These are phyloP conservation scores for Fusarium redolens DNA, from an alignment of 2,329 filamentous ascomycete genomes.

Conservation along the genomic window DNA sequence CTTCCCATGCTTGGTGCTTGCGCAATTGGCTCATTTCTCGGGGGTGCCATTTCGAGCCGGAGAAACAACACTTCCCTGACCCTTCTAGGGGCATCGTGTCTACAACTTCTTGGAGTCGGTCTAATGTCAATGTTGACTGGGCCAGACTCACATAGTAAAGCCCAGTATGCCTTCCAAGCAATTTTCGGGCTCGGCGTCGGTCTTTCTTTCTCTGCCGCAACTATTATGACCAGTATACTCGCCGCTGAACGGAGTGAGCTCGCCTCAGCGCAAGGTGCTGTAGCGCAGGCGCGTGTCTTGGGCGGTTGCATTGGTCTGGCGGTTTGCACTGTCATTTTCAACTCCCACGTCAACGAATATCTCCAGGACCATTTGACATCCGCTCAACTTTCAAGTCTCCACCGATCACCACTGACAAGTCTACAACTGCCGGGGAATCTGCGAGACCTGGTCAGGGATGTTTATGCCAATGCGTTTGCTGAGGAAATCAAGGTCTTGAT, in stretches of 20 bases:
- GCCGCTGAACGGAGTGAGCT: constrained; percentile 59
- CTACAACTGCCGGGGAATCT: constrained; percentile 49
- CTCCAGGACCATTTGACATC: constrained; percentile 52
- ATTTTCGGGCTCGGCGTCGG: constrained; percentile 70
- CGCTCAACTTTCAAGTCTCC: constrained; percentile 55
- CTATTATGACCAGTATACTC: constrained; percentile 68
- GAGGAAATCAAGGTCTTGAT: constrained; percentile 61
- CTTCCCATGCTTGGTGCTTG: constrained; percentile 68
- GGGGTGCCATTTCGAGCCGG: constrained; percentile 64
- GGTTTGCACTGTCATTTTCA: constrained; percentile 69
- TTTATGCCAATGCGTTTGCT: constrained; percentile 60
- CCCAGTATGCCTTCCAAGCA: constrained; percentile 66
- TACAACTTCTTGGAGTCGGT: constrained; percentile 65
- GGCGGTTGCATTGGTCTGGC: constrained; percentile 70
- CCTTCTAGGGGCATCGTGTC: constrained; percentile 59
- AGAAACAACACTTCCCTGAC: constrained; percentile 66
- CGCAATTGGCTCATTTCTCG: constrained; percentile 66
- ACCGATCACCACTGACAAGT: constrained; percentile 57
- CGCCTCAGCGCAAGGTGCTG: constrained; percentile 68
- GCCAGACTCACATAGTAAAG: constrained; percentile 48
- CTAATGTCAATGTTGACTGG: constrained; percentile 59
- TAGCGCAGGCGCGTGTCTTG: constrained; percentile 69
- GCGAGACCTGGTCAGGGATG: constrained; percentile 51
- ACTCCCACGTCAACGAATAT: constrained; percentile 54
- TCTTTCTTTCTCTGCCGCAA: constrained; percentile 66